Conservation (phyloP, 805 yeast genomes). For the Lipomyces chichibuensis region DNA sequence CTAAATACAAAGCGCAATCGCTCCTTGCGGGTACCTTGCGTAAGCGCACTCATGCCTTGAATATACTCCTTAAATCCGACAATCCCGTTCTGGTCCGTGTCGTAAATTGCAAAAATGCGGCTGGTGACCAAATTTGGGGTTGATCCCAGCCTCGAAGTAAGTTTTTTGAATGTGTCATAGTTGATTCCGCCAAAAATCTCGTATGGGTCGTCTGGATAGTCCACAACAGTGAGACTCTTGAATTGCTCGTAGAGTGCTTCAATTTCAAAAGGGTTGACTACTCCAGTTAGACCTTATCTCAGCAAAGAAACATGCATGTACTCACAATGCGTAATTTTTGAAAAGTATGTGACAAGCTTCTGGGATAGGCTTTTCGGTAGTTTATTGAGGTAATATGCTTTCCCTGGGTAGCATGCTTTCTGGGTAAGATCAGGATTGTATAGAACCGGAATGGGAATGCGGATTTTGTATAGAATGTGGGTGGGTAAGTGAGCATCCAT, state of each 20-base stretch:
- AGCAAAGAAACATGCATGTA: neutral
- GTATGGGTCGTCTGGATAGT: slow-evolving; percentile 7
- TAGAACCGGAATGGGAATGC: slow-evolving; percentile 41
- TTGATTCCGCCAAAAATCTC: slow-evolving; percentile 20
- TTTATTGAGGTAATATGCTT: slow-evolving; percentile 18
- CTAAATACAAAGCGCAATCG: slow-evolving; percentile 21
- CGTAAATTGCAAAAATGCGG: slow-evolving; percentile 33
- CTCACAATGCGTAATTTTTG: slow-evolving; percentile 19
- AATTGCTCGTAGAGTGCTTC: slow-evolving; percentile 37
- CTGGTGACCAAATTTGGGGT: slow-evolving; percentile 31
- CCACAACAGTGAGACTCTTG: slow-evolving; percentile 12
- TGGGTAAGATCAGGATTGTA: slow-evolving; percentile 39
- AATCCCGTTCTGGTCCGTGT: slow-evolving; percentile 36
- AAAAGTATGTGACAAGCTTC: slow-evolving; percentile 2
- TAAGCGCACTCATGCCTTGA: slow-evolving; percentile 14
- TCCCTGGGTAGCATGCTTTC: slow-evolving; percentile 33
- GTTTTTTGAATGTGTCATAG: slow-evolving; percentile 13
- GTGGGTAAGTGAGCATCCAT: slow-evolving; percentile 35
- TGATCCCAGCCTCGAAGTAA: slow-evolving; percentile 25
- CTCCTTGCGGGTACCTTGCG: slow-evolving; percentile 19
- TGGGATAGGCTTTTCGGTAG: slow-evolving; percentile 13
- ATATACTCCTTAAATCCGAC: slow-evolving; percentile 36
- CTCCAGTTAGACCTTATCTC: neutral
- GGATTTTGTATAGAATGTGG: slow-evolving; percentile 40
- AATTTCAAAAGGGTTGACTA: slow-evolving; percentile 27